Base-by-base conservation (phyloP, 495 filamentous ascomycete species). In the Penicillium samsonianum region DNA sequence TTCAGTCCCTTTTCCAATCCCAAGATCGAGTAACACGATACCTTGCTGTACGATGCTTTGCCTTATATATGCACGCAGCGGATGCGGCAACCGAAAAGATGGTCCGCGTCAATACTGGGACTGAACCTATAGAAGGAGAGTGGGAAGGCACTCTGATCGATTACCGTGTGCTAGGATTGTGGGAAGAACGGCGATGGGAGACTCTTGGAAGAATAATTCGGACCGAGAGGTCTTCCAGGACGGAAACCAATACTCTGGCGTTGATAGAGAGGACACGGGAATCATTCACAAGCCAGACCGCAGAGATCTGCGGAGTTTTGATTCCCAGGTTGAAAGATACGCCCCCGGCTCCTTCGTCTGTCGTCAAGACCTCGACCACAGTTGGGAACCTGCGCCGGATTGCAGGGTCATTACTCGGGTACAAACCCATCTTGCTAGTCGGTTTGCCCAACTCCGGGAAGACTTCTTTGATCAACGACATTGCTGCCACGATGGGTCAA, bases 401-500 rank as follows among this genome's bases (percentile, higher is more conserved):
- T 57, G 86, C 89, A 12, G 67, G 69, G 23, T 80, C 85, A 26
- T 73, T 98, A 22, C 83, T 88, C 35, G 73, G 73, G 1, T 65
- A 82, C 5, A 81, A 84, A 1, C 90, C 94, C 10, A 77, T 97
- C 25, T 75, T 99, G 46, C 76, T 98, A 2, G 84, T 91, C 47
- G 95, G 95, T 9, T 73, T 91, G 17, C 83, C 92, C 4, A 92
- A 95, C 38, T 88, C 90, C 19, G 95, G 95, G 25, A 99, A 99
- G 73, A 96, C 93, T 4, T 86, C 87, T 4, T 63, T 92, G 26
- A 83, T 92, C n/a, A 87, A 90, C 67, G 88, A 96, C 59, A 80
- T 93, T 58, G 92, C 95, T 20, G 80, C 79, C 59, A 83, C 83
- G 41, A 82, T 96, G 58, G 87, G 87, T 23, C 88, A 88, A 58